Evolutionary conservation across 306 rosid species (phyloP).

Genomic region (Quercus mongolica): DNA sequence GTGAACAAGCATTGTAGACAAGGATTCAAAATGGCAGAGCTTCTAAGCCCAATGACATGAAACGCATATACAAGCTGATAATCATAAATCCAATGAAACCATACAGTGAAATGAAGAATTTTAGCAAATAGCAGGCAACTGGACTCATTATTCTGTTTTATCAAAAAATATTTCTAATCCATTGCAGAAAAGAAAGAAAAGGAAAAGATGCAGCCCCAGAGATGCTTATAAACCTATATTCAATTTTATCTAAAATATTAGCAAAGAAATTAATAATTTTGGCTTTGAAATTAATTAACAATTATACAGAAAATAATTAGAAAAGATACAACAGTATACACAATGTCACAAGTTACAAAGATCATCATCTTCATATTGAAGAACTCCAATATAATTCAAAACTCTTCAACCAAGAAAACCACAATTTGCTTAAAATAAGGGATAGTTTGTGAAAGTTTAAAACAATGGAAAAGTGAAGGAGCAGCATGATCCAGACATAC

Average conservation of each 20-base stretch:
- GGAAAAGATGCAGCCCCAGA: background rate
- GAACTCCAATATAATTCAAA: background rate
- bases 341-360: background rate
- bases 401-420: conserved; percentile 12
- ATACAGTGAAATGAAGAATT: background rate
- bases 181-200: background rate
- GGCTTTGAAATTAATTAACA: background rate
- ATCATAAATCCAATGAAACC: background rate
- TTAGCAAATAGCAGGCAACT: too few species aligned
- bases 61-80: background rate
- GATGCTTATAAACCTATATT: background rate
- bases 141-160: background rate
- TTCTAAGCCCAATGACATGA: background rate
- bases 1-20: background rate
- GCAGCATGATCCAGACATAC: conserved; percentile 36
- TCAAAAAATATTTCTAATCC: background rate
- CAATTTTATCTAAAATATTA: background rate
- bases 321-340: background rate
- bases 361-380: background rate
- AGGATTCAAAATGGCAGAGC: background rate
- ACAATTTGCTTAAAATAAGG: background rate
- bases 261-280: background rate
- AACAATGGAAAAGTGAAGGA: background rate
- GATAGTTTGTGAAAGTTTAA: background rate
- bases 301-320: background rate